These are phyloP conservation scores for Alternaria brassicae DNA, from an alignment of 2,329 filamentous ascomycete genomes.

Conservation along the genomic window DNA sequence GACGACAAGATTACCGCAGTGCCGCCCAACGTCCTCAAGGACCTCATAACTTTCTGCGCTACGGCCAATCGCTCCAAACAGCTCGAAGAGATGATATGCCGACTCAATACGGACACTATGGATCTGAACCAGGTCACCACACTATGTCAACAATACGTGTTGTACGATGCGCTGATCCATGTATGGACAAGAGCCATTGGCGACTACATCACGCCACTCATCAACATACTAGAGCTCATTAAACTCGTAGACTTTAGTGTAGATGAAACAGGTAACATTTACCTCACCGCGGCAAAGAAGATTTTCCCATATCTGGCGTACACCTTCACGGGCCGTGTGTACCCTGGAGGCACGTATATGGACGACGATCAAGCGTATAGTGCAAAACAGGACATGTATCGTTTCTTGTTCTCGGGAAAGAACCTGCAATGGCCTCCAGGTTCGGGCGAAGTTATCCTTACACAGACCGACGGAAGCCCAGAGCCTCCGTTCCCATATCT, in stretches of 20 bases:
- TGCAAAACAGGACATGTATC: constrained; percentile 89
- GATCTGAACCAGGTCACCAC: constrained; percentile 93
- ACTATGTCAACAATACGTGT: constrained; percentile 86
- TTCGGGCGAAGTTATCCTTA: constrained; percentile 66
- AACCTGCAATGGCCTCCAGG: constrained; percentile 76
- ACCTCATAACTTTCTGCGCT: constrained; percentile 82
- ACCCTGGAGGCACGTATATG: constrained; percentile 82
- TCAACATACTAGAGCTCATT: constrained; percentile 76
- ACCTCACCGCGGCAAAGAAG: constrained; percentile 78
- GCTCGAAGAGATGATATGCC: constrained; percentile 92
- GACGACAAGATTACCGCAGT: constrained; percentile 76
- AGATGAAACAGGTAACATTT: constrained; percentile 65
- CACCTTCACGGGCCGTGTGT: constrained; percentile 85
- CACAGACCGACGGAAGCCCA: constrained; percentile 60
- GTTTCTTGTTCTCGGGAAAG: constrained; percentile 89
- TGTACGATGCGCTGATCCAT: constrained; percentile 96
- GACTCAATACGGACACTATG: constrained; percentile 87
- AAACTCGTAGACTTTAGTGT: constrained; percentile 64
- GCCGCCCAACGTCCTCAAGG: constrained; percentile 84
- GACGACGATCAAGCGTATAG: constrained; percentile 73
- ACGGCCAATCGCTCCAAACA: constrained; percentile 75
- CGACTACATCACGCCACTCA: constrained; percentile 90
- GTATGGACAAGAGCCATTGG: constrained; percentile 91
- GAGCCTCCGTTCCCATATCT: constrained; percentile 87
- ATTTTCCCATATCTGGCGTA: constrained; percentile 96